Conservation (phyloP, 139 green algal genomes). For the Haematococcus lacustris region DNA sequence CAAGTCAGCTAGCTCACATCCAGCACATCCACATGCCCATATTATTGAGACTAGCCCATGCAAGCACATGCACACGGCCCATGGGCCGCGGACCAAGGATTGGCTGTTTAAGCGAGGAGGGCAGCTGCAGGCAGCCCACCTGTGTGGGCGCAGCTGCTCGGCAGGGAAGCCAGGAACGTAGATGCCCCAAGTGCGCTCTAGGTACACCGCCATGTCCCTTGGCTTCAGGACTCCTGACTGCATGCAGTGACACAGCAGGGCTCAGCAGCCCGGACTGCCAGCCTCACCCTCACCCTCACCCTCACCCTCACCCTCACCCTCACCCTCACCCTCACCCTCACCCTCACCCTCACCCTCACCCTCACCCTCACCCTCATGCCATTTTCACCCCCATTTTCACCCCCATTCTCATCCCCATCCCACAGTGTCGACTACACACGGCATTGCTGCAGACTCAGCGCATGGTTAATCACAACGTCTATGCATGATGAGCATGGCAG, state of each 20-base stretch:
- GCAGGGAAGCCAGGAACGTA: conserved; percentile 26
- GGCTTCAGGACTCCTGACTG: conserved; percentile 21
- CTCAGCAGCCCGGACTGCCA: neutral
- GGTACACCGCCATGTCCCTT: conserved; percentile 31
- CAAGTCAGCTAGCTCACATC: neutral
- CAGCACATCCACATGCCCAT: neutral
- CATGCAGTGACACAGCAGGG: too few relatives aligned
- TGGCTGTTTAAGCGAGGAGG: neutral
- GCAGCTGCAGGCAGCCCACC: neutral
- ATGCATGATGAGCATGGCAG: too few relatives aligned
- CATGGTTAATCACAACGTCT: too few relatives aligned
- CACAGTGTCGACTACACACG: neutral
- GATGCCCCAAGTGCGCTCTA: conserved; percentile 36
- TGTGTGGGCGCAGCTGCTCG: conserved; percentile 20
- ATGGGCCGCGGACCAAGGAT: neutral
- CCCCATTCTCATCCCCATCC: neutral
- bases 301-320: too few relatives aligned
- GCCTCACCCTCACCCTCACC: too few relatives aligned
- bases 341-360: too few relatives aligned
- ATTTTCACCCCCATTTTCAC: too few relatives aligned
- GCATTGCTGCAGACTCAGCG: neutral
- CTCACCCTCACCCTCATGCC: too few relatives aligned
- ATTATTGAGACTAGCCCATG: neutral
- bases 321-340: too few relatives aligned
- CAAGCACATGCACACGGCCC: neutral